Conservation (phyloP, 148 eudicot species). For the Agrostemma githago region DNA sequence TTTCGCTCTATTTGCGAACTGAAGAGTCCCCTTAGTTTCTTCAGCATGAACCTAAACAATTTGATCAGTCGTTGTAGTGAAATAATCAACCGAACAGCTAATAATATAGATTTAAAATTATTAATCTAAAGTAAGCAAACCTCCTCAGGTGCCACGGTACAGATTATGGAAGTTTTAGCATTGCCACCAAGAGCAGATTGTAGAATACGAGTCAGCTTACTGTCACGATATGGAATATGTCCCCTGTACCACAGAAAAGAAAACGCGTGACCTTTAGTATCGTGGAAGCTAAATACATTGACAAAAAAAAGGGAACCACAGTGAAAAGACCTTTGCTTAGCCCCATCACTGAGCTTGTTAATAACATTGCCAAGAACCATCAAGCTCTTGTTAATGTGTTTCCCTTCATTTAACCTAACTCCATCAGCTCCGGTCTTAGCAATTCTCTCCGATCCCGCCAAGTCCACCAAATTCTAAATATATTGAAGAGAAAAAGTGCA, state of each 20-base stretch:
- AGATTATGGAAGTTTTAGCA: conserved; percentile 97
- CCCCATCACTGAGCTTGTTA: conserved; percentile 89
- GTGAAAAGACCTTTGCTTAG: conserved; percentile 65
- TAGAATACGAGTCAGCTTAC: conserved; percentile 95
- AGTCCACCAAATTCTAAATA: conserved; percentile 77
- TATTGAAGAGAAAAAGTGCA: conserved; percentile 1
- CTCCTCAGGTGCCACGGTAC: conserved; percentile 98
- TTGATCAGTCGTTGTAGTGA: conserved; percentile 14
- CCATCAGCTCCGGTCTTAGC: conserved; percentile 99
- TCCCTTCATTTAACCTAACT: conserved; percentile 92
- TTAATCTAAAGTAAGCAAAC: conserved; percentile 19
- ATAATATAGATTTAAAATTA: conserved; percentile 1
- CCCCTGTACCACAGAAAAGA: conserved; percentile 45
- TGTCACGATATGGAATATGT: conserved; percentile 97
- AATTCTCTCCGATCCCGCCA: conserved; percentile 97
- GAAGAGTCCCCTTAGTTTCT: conserved; percentile 97
- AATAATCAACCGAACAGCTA: neutral
- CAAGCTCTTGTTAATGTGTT: conserved; percentile 90
- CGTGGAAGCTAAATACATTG: neutral
- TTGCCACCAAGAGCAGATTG: conserved; percentile 99
- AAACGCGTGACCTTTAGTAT: conserved; percentile 8
- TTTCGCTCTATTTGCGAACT: conserved; percentile 96
- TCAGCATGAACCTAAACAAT: conserved; percentile 71
- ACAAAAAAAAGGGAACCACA: conserved; percentile 1
- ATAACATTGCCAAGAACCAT: conserved; percentile 97